These are phyloP conservation scores for Beauveria sp. DNA, from an alignment of 2,329 filamentous ascomycete species.

Conservation along the genomic window DNA sequence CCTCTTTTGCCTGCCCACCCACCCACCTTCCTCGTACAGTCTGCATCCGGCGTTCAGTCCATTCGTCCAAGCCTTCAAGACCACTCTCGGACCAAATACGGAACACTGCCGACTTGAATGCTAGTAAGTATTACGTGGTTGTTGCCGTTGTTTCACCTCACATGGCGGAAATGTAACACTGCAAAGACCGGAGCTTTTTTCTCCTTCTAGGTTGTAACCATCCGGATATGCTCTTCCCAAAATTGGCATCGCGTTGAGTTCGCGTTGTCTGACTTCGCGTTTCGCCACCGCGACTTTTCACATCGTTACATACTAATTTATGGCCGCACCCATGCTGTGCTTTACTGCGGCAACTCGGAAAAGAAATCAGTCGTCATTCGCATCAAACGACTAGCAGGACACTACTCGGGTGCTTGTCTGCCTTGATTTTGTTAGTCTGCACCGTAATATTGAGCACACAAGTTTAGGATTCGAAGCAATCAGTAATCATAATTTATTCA, in stretches of 20 bases:
- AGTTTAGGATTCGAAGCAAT: not conserved
- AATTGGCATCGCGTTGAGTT: not conserved
- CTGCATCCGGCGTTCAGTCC: not conserved
- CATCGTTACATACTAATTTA: not conserved
- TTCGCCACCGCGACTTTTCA: not conserved
- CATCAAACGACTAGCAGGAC: too few species aligned
- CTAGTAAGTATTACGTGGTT: not conserved
- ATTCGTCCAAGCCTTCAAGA: not conserved
- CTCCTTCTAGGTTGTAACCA: not conserved
- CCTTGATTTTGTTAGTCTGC: too few species aligned
- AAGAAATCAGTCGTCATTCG: not conserved
- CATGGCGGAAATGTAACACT: not conserved
- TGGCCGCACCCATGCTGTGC: too few species aligned
- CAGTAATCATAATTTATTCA: not conserved
- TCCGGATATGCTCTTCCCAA: not conserved
- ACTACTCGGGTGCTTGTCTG: too few species aligned
- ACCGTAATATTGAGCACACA: not conserved
- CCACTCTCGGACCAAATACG: not conserved
- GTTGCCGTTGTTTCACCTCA: not conserved
- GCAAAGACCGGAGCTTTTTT: not conserved
- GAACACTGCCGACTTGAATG: not conserved
- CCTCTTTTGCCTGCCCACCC: not conserved
- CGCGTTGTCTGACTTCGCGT: not conserved
- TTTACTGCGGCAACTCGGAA: not conserved
- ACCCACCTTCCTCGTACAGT: not conserved